Evolutionary conservation across 2,329 filamentous ascomycete genomes (phyloP), one percentile per base, ranked within the genome.

Genomic region (Metarhizium anisopliae): DNA sequence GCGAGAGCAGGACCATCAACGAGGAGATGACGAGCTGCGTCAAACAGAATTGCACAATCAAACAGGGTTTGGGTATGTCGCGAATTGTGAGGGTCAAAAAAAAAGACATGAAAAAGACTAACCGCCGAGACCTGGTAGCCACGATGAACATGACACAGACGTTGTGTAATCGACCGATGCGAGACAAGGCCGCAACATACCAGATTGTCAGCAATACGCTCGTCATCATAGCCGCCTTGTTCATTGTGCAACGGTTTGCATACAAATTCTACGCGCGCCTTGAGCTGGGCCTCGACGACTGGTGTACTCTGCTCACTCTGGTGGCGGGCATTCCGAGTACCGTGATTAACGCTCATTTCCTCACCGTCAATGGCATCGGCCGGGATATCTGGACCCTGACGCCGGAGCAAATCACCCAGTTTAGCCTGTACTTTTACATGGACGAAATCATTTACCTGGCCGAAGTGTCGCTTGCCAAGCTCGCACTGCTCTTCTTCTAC

Each of bases 201-300:
- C 50, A 63, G 76, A 2, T 64, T 66, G 45, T 49, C 25, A 49
- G 45, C 58, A 61, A 69, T 60, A 38, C 59, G 56, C 61, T 74
- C 10, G 68, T 67, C 36, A 61, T 66, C 6, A 61, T 77, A 3
- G 69, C 72, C 2, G 69, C 62, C 52, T 57, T 71, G 25, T 76
- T 77, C 54, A 65, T 78, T 16, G 55, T 72, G 2, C 65, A 76
- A 11, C 74, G 78, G 20, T 68, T 78, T 7, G 63, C 58, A 1
- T 70, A 64, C 47, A 71, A 69, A 54, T 56, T 74, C 16, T 70
- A 58, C 8, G 59, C 64, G 3, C 71, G 69, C 40, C 55, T 70
- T 0, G 64, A 65, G 0, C 67, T 77, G 13, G 72, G 67, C 0
- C 58, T 72, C 1, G 73, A 76, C 54, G 74, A 76, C 56, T 69